Evolutionary conservation across 352 stramenopile species (phyloP).

Genomic region (Globisporangium alternatum): DNA sequence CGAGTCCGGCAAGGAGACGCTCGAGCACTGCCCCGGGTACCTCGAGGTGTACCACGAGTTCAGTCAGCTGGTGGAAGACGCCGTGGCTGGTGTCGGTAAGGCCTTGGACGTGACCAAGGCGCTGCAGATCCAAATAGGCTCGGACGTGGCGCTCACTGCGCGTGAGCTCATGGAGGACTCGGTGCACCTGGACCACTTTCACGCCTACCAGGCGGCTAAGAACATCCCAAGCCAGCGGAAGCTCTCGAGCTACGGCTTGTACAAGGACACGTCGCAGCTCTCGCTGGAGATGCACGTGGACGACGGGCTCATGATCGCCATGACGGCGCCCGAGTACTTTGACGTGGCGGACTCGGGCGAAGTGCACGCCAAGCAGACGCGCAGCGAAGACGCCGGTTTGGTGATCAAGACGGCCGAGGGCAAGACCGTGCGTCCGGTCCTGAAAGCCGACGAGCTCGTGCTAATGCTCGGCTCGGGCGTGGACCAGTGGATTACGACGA

Average conservation of each 20-base stretch:
- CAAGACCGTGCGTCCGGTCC: conserved; percentile 54
- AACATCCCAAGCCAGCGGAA: no score
- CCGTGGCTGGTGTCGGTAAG: conserved; percentile 34
- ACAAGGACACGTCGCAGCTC: conserved; percentile 31
- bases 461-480: conserved; percentile 79
- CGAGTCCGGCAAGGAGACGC: no score
- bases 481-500: conserved; percentile 67
- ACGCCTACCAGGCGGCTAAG: conserved; percentile 45
- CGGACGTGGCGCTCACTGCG: conserved; percentile 31
- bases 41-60: conserved; percentile 37
- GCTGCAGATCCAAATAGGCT: conserved; percentile 22
- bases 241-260: neutral
- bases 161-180: conserved; percentile 44
- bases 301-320: conserved; percentile 72
- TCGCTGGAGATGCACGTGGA: conserved; percentile 78
- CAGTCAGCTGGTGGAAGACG: conserved; percentile 35
- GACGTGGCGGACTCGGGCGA: conserved; percentile 40
- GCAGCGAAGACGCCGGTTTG: conserved; percentile 57
- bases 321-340: conserved; percentile 73
- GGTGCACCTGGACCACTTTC: conserved; percentile 59
- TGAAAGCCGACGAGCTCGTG: conserved; percentile 69
- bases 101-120: conserved; percentile 30
- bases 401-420: conserved; percentile 57
- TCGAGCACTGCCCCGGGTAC: conserved; percentile 36
- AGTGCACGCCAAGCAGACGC: conserved; percentile 39